These are phyloP conservation scores for Dissophora globulifera DNA, from an alignment of 192 early-diverging fungal species.

Conservation along the genomic window DNA sequence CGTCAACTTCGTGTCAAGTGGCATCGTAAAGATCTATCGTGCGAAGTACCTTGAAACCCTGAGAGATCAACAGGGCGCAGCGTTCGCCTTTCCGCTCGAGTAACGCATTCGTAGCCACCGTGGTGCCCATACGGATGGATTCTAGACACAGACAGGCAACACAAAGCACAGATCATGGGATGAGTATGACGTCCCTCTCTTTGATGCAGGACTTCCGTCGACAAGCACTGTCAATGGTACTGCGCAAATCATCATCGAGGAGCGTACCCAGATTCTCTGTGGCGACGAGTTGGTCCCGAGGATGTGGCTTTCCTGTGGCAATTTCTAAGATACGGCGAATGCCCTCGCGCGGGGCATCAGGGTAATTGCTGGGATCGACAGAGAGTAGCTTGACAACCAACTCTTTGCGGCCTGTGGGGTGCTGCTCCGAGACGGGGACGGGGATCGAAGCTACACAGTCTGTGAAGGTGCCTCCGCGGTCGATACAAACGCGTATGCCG, in stretches of 20 bases:
- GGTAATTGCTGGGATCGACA: slow-evolving; percentile 90
- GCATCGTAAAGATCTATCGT: neutral
- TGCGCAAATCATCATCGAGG: neutral
- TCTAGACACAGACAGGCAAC: too few species aligned
- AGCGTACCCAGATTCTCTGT: slow-evolving; percentile 72
- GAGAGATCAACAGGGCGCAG: slow-evolving; percentile 88
- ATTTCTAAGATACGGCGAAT: slow-evolving; percentile 88
- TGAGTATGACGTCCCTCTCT: too few species aligned
- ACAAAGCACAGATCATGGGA: too few species aligned
- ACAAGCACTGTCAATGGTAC: neutral
- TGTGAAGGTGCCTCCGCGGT: slow-evolving; percentile 97
- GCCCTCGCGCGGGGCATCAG: slow-evolving; percentile 94
- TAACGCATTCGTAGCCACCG: slow-evolving; percentile 95
- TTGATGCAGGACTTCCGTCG: too few species aligned
- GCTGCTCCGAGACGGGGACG: slow-evolving; percentile 57
- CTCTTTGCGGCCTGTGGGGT: slow-evolving; percentile 62
- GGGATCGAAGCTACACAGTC: slow-evolving; percentile 89
- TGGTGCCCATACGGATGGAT: slow-evolving; percentile 95
- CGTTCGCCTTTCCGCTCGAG: slow-evolving; percentile 90
- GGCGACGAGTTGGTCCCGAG: slow-evolving; percentile 75
- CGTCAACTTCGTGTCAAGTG: too few species aligned
- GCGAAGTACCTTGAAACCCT: slow-evolving; percentile 84
- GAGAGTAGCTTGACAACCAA: slow-evolving; percentile 92
- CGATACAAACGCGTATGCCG: slow-evolving; percentile 76
- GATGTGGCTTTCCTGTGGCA: slow-evolving; percentile 75